Conservation (phyloP, 169 alveolate species). For the Plasmodium cynomolgi region DNA sequence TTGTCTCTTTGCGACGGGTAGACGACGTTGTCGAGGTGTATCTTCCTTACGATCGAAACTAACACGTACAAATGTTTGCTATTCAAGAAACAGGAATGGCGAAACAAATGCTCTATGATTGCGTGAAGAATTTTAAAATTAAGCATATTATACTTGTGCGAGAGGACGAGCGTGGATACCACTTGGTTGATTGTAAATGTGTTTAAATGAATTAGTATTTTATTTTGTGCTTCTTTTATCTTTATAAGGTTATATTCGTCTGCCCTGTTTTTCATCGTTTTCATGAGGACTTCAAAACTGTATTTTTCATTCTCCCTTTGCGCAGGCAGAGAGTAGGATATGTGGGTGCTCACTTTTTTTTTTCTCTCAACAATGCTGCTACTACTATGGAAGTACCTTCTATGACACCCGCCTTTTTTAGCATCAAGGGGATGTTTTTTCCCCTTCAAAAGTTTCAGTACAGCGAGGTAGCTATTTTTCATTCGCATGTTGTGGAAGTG, state of each 20-base stretch:
- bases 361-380: constrained; percentile 1
- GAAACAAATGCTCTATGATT: constrained; percentile 32
- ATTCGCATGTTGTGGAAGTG: not conserved
- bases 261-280: constrained; percentile 56
- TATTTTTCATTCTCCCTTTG: constrained; percentile 33
- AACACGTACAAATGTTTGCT: constrained; percentile 36
- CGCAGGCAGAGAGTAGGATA: constrained; percentile 13
- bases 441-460: constrained; percentile 6
- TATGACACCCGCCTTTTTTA: not conserved
- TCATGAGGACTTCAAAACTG: constrained; percentile 60
- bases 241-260: constrained; percentile 68
- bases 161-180: constrained; percentile 34
- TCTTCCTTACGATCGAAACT: constrained; percentile 11
- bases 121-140: constrained; percentile 5
- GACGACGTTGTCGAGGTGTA: constrained; percentile 1
- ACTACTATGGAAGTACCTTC: constrained; percentile 5
- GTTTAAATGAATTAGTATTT: constrained; percentile 42
- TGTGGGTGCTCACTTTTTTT: constrained; percentile 16
- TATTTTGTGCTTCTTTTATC: constrained; percentile 54
- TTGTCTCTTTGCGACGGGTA: not conserved
- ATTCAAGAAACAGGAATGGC: constrained; percentile 54
- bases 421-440: not conserved
- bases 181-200: constrained; percentile 55
- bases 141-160: constrained; percentile 41
- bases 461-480: not conserved